Conservation (phyloP, 768 basidiomycete genomes). For the Mycena vitilis region DNA sequence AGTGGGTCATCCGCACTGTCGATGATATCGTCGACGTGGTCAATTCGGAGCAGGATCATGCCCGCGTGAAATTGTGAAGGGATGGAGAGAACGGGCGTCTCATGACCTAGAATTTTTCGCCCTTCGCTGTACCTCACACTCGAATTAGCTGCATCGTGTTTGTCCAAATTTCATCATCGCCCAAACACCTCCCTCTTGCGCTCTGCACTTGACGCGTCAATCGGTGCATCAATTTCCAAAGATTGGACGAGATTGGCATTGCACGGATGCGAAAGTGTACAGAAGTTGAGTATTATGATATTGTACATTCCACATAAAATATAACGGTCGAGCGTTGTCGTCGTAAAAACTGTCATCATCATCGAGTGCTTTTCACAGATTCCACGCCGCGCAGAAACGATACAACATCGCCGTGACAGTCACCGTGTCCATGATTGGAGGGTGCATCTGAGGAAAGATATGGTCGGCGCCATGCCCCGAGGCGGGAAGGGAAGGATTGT, state of each 20-base stretch:
- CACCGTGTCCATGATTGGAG: slow-evolving; percentile 91
- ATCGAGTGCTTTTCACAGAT: slow-evolving; percentile 46
- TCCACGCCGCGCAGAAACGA: slow-evolving; percentile 75
- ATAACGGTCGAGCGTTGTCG: slow-evolving; percentile 29
- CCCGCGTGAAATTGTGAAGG: slow-evolving; percentile 72
- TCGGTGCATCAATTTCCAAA: slow-evolving; percentile 33
- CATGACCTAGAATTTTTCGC: slow-evolving; percentile 31
- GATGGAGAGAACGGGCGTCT: slow-evolving; percentile 28
- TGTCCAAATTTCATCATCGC: slow-evolving; percentile 21
- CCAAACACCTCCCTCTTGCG: neutral
- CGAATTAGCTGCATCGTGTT: slow-evolving; percentile 36
- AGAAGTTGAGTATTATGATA: slow-evolving; percentile 23
- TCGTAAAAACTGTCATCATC: neutral
- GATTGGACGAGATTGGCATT: slow-evolving; percentile 18
- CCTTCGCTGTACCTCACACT: slow-evolving; percentile 40
- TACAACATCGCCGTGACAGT: slow-evolving; percentile 89
- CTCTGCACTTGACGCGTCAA: slow-evolving; percentile 9
- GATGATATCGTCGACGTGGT: slow-evolving; percentile 86
- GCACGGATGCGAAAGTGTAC: slow-evolving; percentile 5
- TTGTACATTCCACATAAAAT: slow-evolving; percentile 31
- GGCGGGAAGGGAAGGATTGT: neutral
- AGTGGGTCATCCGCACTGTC: slow-evolving; percentile 88
- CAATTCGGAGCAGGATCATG: slow-evolving; percentile 57
- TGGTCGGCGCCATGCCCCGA: slow-evolving; percentile 26
- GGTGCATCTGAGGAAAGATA: slow-evolving; percentile 71